Evolutionary conservation across 257 asterid species (phyloP).

Genomic region (Salvia splendens): DNA sequence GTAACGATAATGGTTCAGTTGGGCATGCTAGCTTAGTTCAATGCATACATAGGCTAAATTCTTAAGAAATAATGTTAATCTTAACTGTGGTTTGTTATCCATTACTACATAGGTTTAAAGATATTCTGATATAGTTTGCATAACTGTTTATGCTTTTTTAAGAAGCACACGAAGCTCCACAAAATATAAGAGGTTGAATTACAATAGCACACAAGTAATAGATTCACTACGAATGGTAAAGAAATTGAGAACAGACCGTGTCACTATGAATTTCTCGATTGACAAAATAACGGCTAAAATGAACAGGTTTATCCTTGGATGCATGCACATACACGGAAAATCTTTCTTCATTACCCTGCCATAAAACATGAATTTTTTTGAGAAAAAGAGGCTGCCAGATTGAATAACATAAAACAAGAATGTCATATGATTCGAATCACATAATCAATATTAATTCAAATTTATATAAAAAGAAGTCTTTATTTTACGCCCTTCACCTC

Average conservation of each 20-base stretch:
- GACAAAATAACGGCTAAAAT: slow-evolving; percentile 93
- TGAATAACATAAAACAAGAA: background rate
- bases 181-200: slow-evolving; percentile 13
- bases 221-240: background rate
- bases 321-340: slow-evolving; percentile 97
- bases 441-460: background rate
- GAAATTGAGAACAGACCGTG: slow-evolving; percentile 55
- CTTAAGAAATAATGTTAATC: background rate
- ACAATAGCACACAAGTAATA: slow-evolving; percentile 4
- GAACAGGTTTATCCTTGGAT: slow-evolving; percentile 86
- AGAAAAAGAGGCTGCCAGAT: slow-evolving; percentile 17
- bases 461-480: slow-evolving; percentile 1
- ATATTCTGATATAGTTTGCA: background rate
- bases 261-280: slow-evolving; percentile 90
- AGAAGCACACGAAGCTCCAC: slow-evolving; percentile 4
- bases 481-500: slow-evolving; percentile 2
- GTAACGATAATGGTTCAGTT: background rate
- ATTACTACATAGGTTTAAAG: background rate
- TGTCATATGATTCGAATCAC: background rate
- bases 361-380: slow-evolving; percentile 22
- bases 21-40: background rate
- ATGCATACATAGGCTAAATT: background rate
- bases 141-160: background rate
- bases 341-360: slow-evolving; percentile 96
- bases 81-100: background rate